Evolutionary conservation across 257 asterid genomes (phyloP), one percentile per base, ranked within the genome.

Genomic region (Paraleonurus japonicus): DNA sequence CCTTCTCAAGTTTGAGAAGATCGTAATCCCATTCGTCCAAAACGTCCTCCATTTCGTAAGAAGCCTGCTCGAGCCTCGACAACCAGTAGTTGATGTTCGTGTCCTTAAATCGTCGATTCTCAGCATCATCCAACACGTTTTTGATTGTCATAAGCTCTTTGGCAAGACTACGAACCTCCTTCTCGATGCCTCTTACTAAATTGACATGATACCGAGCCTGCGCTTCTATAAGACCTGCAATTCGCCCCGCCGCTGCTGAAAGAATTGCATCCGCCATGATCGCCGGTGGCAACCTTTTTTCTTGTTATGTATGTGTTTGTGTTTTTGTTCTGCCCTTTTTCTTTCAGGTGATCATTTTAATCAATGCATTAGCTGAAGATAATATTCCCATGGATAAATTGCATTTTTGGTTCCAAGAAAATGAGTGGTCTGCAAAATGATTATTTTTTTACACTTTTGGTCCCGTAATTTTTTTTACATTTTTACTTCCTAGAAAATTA

Each of bases 231-330:
- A 58, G 37, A 3, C 7, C 39, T 8, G 22, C 61, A 0, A 74
- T 6, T 19, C 67, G 20, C 60, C 41, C 51, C 30, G 16, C 16
- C 61, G 12, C 73, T 0, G 7, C n/a, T 17, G 73, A 54, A 55
- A 74, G 48, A 1, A 65, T 11, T 41, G 62, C 62, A 13, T 66
- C 54, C 3, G 32, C 73, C 78, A 65, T 74, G 22, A 16, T 50
- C 20, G 20, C 51, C 39, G n/a, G n/a, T n/a, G 33, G 5, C 9
- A 33, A 33, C 39, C 48, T 41, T 0, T 22, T 4, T 7, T 24
- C 62, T 24, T 11, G 3, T 37, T 8, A 37, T 37, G 45, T 37
- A 37, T 11, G 3, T 37, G 1, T 35, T 35, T 35, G 4, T 35
- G 43, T 35, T 35, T 35, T 35, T 35, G 43, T 35, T 1, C 45